These are phyloP conservation scores for Quercus lobata DNA, from an alignment of 331 rosid genomes.

Conservation along the genomic window DNA sequence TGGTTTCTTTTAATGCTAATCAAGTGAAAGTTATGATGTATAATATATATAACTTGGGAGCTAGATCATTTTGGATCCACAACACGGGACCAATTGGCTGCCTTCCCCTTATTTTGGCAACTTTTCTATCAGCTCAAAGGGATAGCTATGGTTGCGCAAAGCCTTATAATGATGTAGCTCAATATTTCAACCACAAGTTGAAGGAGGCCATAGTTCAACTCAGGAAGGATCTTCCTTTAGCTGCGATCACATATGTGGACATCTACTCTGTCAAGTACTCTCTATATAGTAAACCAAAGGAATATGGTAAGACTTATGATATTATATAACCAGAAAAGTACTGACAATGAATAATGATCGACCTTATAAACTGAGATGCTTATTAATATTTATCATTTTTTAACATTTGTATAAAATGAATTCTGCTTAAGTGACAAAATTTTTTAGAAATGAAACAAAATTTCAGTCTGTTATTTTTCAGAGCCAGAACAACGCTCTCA, in stretches of 20 bases:
- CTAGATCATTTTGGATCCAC: constrained; percentile 54
- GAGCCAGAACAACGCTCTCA: too few relatives aligned
- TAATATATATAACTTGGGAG: constrained; percentile 37
- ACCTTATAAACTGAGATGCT: too few relatives aligned
- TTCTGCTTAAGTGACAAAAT: too few relatives aligned
- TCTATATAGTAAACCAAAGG: constrained; percentile 27
- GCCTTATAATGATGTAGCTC: constrained; percentile 40
- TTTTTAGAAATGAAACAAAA: too few relatives aligned
- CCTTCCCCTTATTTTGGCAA: constrained; percentile 23
- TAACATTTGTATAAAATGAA: too few relatives aligned
- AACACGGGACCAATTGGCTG: constrained; percentile 63
- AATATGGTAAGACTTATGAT: constrained; percentile 30
- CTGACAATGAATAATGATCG: too few relatives aligned
- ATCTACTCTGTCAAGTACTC: constrained; percentile 43
- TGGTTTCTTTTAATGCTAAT: background rate
- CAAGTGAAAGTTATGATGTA: background rate
- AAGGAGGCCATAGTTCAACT: too few relatives aligned
- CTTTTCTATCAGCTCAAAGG: constrained; percentile 14
- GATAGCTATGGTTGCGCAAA: constrained; percentile 41
- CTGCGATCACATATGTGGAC: too few relatives aligned
- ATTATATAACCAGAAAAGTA: too few relatives aligned
- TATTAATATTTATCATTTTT: too few relatives aligned
- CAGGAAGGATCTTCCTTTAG: too few relatives aligned
- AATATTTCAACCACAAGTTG: constrained; percentile 24
- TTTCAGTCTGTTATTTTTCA: too few relatives aligned